A percentile compares a stretch with the other conserved stretches of the same genome.
Evolutionary conservation across 257 asterid species (phyloP).

Genomic region (Solanum dulcamara): DNA sequence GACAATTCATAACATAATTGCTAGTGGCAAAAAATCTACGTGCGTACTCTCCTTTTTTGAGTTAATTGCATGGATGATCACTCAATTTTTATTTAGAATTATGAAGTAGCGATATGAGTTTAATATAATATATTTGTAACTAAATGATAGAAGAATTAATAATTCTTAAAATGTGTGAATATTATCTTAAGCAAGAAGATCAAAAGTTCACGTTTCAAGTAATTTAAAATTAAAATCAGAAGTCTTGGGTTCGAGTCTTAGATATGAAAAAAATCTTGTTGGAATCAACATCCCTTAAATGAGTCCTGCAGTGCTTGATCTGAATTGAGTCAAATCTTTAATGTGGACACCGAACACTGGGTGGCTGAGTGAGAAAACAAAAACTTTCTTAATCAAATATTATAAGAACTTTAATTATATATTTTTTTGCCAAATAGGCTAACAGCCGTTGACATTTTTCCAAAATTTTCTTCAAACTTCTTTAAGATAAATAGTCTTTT

Average conservation of each 20-base stretch:
- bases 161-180: background rate
- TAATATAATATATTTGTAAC: background rate
- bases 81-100: background rate
- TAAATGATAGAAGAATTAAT: background rate
- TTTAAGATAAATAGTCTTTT: background rate
- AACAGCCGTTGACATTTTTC: background rate
- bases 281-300: too few species aligned
- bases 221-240: background rate
- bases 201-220: background rate
- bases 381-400: background rate
- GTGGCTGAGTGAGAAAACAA: too few species aligned
- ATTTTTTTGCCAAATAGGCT: background rate
- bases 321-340: too few species aligned
- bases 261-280: too few species aligned
- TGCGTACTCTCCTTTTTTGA: background rate
- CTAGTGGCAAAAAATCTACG: background rate
- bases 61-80: background rate
- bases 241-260: too few species aligned
- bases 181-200: background rate
- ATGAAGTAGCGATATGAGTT: background rate
- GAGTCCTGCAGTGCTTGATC: too few species aligned
- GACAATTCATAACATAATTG: background rate
- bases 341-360: too few species aligned
- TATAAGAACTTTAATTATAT: background rate
- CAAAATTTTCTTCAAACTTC: background rate